phyloP scores from a whole-genome alignment of 2,329 filamentous ascomycete species.

The Microdochium paspali region DNA sequence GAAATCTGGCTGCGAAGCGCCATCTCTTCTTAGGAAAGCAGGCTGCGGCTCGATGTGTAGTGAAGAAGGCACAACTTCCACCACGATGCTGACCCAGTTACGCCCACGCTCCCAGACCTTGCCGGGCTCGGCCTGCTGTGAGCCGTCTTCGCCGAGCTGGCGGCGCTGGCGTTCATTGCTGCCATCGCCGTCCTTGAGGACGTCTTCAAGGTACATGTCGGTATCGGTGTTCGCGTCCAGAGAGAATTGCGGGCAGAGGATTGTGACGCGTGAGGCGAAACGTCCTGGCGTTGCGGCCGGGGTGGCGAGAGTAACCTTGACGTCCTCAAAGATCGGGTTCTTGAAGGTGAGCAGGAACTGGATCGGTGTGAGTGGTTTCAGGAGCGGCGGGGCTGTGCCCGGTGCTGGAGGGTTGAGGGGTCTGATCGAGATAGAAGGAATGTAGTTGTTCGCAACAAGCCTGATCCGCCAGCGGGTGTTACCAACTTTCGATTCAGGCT shows the following conservation, averaged over 20 bases:
- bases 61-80: slow-evolving; percentile 72
- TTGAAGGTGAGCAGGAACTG: slow-evolving; percentile 86
- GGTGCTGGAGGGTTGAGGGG: slow-evolving; percentile 35
- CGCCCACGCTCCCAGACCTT: slow-evolving; percentile 94
- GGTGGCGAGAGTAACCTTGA: slow-evolving; percentile 81
- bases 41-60: slow-evolving; percentile 29
- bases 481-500: slow-evolving; percentile 83
- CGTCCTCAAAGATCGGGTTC: slow-evolving; percentile 87
- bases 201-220: slow-evolving; percentile 76
- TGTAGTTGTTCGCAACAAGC: slow-evolving; percentile 78
- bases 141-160: slow-evolving; percentile 29
- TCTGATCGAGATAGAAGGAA: slow-evolving; percentile 71
- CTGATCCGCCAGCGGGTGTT: slow-evolving; percentile 90
- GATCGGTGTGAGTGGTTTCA: slow-evolving; percentile 31
- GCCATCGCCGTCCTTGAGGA: slow-evolving; percentile 51
- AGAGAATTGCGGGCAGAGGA: slow-evolving; percentile 89
- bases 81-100: slow-evolving; percentile 90
- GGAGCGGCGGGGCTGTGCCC: background rate
- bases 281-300: slow-evolving; percentile 69
- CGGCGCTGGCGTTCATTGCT: slow-evolving; percentile 25
- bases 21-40: slow-evolving; percentile 14
- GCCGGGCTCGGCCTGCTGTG: slow-evolving; percentile 67
- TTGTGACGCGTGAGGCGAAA: slow-evolving; percentile 72
- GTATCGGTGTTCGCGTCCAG: slow-evolving; percentile 86
- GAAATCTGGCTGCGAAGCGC: slow-evolving; percentile 28